Evolutionary conservation across 371 early-diverging fungal genomes (phyloP).

Genomic region (Umbelopsis sp.): DNA sequence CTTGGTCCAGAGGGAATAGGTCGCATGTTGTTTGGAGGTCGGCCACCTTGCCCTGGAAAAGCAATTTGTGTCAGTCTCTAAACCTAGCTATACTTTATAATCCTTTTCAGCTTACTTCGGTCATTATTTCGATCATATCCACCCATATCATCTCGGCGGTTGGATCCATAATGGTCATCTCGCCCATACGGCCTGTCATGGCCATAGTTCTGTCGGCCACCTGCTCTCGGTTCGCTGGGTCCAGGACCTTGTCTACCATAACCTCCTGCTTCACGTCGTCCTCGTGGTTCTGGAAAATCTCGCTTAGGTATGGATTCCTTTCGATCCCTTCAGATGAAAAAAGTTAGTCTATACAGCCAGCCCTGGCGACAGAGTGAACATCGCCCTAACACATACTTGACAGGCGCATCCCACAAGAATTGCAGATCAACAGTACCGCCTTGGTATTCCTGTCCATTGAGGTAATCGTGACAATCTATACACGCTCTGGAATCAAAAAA

Average conservation of each 20-base stretch:
- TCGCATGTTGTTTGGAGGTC: slow-evolving; percentile 10
- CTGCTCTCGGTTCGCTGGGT: slow-evolving; percentile 7
- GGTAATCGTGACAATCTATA: slow-evolving; percentile 42
- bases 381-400: slow-evolving; percentile 34
- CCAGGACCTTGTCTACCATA: slow-evolving; percentile 20
- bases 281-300: slow-evolving; percentile 20
- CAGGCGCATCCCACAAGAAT: slow-evolving; percentile 58
- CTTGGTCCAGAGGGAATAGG: slow-evolving; percentile 13
- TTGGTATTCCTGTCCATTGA: slow-evolving; percentile 39
- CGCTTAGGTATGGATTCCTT: slow-evolving; percentile 24
- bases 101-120: not conserved
- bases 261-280: slow-evolving; percentile 17
- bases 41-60: slow-evolving; percentile 5
- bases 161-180: slow-evolving; percentile 17
- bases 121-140: slow-evolving; percentile 12
- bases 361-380: not conserved
- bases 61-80: not conserved
- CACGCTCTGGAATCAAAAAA: slow-evolving; percentile 59
- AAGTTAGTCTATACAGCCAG: too few species aligned
- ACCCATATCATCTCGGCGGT: slow-evolving; percentile 20
- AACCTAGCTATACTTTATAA: too few species aligned
- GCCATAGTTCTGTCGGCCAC: slow-evolving; percentile 1
- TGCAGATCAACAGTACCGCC: slow-evolving; percentile 51
- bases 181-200: not conserved
- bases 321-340: slow-evolving; percentile 24